Base-by-base conservation (phyloP, 2,329 filamentous ascomycete species). In the Microsporum canis region DNA sequence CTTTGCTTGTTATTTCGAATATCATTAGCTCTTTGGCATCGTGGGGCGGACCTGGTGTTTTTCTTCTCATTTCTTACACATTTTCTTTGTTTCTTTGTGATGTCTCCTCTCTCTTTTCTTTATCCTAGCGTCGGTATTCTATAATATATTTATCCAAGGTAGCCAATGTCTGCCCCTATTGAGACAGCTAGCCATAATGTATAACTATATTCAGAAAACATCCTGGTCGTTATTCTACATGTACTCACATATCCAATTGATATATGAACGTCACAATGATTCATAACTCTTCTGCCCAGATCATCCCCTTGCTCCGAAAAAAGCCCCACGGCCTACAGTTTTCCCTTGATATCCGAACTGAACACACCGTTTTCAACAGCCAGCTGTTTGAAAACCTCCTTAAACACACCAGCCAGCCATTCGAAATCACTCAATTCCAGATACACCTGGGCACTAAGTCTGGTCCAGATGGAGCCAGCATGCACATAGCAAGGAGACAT, bases 381-480 rank as follows among this genome's bases (percentile, higher is more conserved):
- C 36, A 81, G 79, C 65, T 79, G 74, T 47, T 77, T 76, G 67
- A 81, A 84, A 3, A 88, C 66, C 38, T 77, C 75, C 69, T 82
- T 81, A 68, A 94, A 71, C 6, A 81, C 76, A 58, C 77, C 70
- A 0, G 80, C 88, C 3, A 81, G 80, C 82, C 83, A 88, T 70
- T 87, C 82, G 69, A 94, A 96, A 72, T 96, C 91, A 10, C 79
- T 79, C 65, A 86, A 71, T 31, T 89, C 89, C n/a, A 96, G 74
- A 71, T 94, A 97, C 0, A 94, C 81, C 78, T 96, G 91, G 12
- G 83, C 89, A 70, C 88, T 91, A 56, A 95, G 69, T 57, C 92
- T 78, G 0, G 81, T 78, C 88, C 88, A 96, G 71, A 86, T 82
- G 59, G 79, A 78, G 0, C 80, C 81, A 0, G 75, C 79, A 65